These are phyloP conservation scores for Lupinus albus DNA, from an alignment of 306 rosid genomes.

Conservation along the genomic window DNA sequence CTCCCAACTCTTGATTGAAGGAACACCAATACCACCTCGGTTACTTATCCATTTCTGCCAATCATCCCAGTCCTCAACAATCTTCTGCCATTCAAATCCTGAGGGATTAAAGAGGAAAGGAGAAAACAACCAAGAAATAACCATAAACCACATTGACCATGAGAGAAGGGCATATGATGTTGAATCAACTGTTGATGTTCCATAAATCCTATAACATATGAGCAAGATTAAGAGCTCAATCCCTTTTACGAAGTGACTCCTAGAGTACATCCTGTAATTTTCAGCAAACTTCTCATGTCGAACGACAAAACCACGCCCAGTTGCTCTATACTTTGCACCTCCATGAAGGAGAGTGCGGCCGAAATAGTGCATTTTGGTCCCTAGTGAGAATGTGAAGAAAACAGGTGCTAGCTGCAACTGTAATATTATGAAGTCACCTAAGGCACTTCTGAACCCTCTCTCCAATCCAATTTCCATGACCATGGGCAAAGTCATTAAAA, in stretches of 20 bases:
- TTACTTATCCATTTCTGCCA: conserved; percentile 90
- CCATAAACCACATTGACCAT: conserved; percentile 91
- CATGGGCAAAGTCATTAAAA: conserved; percentile 91
- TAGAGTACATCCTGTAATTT: conserved; percentile 93
- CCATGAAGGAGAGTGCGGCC: conserved; percentile 96
- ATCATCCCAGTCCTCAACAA: conserved; percentile 98
- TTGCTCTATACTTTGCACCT: conserved; percentile 96
- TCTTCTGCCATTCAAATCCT: conserved; percentile 99
- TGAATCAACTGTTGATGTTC: conserved; percentile 55
- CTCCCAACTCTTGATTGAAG: conserved; percentile 94
- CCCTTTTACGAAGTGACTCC: conserved; percentile 94
- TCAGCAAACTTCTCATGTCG: conserved; percentile 92
- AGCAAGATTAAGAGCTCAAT: conserved; percentile 79
- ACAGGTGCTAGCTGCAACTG: conserved; percentile 95
- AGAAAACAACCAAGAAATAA: conserved; percentile 75
- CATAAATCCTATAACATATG: conserved; percentile 68
- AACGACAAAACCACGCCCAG: conserved; percentile 99
- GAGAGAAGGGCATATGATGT: conserved; percentile 54
- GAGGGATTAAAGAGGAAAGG: conserved; percentile 97
- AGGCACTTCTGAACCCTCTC: conserved; percentile 93
- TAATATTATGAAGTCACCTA: conserved; percentile 79
- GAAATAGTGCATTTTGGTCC: conserved; percentile 84
- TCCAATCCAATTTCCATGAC: conserved; percentile 97
- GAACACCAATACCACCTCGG: conserved; percentile 94
- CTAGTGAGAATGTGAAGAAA: conserved; percentile 93